Base-by-base conservation (phyloP, 164 flowering plant genomes). In the Amborella trichopoda region DNA sequence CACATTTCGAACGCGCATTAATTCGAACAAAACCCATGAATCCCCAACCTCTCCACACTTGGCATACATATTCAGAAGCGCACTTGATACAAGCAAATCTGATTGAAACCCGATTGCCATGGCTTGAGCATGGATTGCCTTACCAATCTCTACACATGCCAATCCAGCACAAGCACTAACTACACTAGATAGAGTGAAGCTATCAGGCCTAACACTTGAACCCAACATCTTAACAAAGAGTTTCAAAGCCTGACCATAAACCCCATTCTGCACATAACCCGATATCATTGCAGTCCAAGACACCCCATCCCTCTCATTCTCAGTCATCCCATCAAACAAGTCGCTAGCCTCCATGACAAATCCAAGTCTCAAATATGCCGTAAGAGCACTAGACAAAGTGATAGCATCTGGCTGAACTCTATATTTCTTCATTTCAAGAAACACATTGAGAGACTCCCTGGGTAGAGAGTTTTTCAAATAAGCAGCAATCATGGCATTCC, bases 41-140 rank as follows among this genome's bases (percentile, higher is more conserved):
- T 77, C 74, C 21, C 30, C 40, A 50, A 87, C 59, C 17, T 34
- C 62, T 2, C 94, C 94, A 40, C 94, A 86, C 62, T 83, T 85
- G n/a, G n/a, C n/a, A n/a, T 80, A 80, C 89, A 80, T 77, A 57
- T 71, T 71, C 26, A 80, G 53, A 5, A 78, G 72, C 14, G 82
- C 64, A 58, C 67, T 78, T 23, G 70, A 62, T 10, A 77, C 80
- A 23, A 62, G 68, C 52, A 73, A 46, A 48, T 73, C 70, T 22
- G 25, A 28, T 28, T 54, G 68, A 50, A 64, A 44, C 28, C 79
- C 80, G 19, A 46, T 46, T 19, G n/a, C 42, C 34, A 73, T 19
- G 10, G 63, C 60, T 51, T 54, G 59, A 18, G 70, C 61, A 54
- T 77, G 84, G 40, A 75, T 50, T 32, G 33, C 59, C 47, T 64